Evolutionary conservation across 139 green algal species (phyloP), one percentile per base, ranked within the genome.

Genomic region (Raphidocelis subcapitata): DNA sequence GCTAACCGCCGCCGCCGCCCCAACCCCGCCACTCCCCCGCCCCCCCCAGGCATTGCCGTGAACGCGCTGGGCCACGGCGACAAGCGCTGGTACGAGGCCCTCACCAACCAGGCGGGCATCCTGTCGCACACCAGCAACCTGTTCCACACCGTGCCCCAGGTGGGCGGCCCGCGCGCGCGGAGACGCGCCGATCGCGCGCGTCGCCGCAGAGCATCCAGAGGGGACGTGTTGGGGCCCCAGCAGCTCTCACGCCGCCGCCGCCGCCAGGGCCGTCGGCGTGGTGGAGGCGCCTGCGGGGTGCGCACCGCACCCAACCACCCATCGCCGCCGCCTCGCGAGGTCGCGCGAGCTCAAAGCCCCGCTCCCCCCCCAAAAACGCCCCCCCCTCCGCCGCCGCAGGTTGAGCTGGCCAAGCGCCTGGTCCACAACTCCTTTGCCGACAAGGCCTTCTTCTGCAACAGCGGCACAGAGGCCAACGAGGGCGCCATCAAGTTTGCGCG

Each of bases 401-500:
- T 95, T 5, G 83, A 92, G 69, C 89, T 99, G 46, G 96, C 96
- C 28, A 90, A 94, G 86, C 81, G 85, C 16, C 81, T 99, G 61
- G 87, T 97, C 31, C 79, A 94, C 52, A 88, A 65, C 64, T 93
- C 85, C 46, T 99, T 98, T 74, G 96, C 93, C 2, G 94, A 99
- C 83, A 92, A 92, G 68, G 91, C 87, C 0, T 99, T 99, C 74
- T 99, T 96, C 82, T 93, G 88, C 85, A 99, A 99, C 84, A 83
- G 88, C 18, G 96, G 96, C 66, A 98, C 96, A 0, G 96, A 99
- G 77, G 96, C 96, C 31, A 99, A 99, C 74, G 96, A 99, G 83
- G 96, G 84, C 3, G 96, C 93, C 41, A 97, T 99, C 82, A 99
- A 99, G 80, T 99, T 99, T 85, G 89, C 93, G 0, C 87, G 96